Evolutionary conservation across 495 filamentous ascomycete species (phyloP).

Genomic region (Polyplosphaeria fusca): DNA sequence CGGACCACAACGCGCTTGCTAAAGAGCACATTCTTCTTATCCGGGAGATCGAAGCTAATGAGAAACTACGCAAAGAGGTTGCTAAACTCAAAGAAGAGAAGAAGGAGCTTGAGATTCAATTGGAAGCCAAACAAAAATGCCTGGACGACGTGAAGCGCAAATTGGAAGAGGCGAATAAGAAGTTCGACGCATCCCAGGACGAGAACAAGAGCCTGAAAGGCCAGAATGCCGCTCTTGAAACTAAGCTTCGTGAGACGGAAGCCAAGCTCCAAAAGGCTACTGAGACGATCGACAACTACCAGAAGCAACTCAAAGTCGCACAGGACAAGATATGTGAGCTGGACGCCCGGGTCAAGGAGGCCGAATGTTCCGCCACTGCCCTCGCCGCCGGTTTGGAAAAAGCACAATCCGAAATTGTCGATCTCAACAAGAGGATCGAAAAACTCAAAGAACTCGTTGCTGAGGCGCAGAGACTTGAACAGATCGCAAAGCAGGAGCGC

Average conservation of each 20-base stretch:
- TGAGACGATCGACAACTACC: too few species aligned
- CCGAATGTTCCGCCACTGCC: too few species aligned
- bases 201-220: neutral
- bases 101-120: neutral
- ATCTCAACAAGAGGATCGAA: too few species aligned
- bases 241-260: neutral
- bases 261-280: neutral
- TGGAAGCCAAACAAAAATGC: too few species aligned
- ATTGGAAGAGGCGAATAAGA: neutral
- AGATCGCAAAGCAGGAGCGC: too few species aligned
- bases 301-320: neutral
- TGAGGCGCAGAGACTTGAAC: too few species aligned
- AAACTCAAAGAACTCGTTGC: neutral
- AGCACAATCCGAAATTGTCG: too few species aligned
- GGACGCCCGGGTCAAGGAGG: neutral
- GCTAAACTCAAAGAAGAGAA: neutral
- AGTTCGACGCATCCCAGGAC: neutral
- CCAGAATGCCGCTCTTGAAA: neutral
- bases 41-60: neutral
- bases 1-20: conserved; percentile 4
- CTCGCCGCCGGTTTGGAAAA: too few species aligned
- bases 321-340: neutral
- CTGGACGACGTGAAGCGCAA: too few species aligned
- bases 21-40: neutral
- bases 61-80: neutral